A percentile compares a stretch with the other conserved stretches of the same genome.
Conservation (phyloP, 2,329 filamentous ascomycete species). For the Cephalotrichum gorgonifer region DNA sequence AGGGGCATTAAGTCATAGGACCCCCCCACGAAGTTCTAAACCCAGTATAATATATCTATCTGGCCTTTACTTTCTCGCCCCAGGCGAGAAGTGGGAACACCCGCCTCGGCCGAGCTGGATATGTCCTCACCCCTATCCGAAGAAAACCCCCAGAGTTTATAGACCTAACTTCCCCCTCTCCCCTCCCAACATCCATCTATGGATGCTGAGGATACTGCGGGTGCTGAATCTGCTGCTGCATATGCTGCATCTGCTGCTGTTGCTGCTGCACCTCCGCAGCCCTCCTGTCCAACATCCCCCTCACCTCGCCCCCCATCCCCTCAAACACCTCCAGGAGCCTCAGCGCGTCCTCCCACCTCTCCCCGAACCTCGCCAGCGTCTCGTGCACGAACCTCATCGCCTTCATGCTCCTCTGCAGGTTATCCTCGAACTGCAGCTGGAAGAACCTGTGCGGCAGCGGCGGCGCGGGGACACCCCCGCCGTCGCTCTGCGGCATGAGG, state of each 20-base stretch:
- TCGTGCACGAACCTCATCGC: conserved; percentile 44
- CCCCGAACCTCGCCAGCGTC: conserved; percentile 45
- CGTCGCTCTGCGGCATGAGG: conserved; percentile 29
- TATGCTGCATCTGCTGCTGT: conserved; percentile 20
- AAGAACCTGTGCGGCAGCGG: conserved; percentile 38
- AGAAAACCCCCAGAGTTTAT: too few relatives aligned
- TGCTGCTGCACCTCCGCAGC: conserved; percentile 11
- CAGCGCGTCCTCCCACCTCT: conserved; percentile 48
- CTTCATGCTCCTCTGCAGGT: conserved; percentile 43
- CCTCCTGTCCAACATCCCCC: conserved; percentile 2
- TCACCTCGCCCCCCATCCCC: background rate
- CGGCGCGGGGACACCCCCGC: conserved; percentile 38
- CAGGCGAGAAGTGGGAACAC: too few relatives aligned
- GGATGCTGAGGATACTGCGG: background rate
- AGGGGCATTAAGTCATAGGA: too few relatives aligned
- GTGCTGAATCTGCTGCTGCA: conserved; percentile 6
- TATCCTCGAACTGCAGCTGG: conserved; percentile 29
- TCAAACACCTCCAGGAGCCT: conserved; percentile 3
- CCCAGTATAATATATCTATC: too few relatives aligned
- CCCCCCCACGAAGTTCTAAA: too few relatives aligned
- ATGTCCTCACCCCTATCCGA: too few relatives aligned
- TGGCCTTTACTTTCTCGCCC: too few relatives aligned
- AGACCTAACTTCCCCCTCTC: background rate
- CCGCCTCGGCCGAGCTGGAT: too few relatives aligned
- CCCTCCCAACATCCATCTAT: background rate